A percentile compares a stretch with the other conserved stretches of the same genome.
phyloP scores from a whole-genome alignment of 768 basidiomycete genomes.

The Trametes meyenii region DNA sequence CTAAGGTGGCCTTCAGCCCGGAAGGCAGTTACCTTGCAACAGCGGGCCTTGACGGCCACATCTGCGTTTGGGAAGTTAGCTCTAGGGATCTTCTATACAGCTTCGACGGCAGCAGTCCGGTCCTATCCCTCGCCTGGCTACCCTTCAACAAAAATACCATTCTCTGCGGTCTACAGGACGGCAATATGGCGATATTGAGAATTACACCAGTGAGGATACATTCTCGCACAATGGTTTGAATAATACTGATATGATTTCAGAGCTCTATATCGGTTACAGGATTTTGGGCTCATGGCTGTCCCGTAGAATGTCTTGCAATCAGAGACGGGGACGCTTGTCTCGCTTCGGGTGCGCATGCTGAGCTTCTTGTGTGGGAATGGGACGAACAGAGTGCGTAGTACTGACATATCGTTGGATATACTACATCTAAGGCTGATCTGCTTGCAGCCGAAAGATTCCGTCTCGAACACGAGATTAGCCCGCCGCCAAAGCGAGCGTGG shows the following conservation, averaged over 20 bases:
- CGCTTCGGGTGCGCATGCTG: not conserved
- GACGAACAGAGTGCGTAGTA: not conserved
- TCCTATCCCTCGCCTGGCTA: not conserved
- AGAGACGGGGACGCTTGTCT: not conserved
- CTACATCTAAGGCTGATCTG: not conserved
- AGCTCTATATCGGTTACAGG: not conserved
- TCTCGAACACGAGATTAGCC: not conserved
- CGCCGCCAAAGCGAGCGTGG: not conserved
- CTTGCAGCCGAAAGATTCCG: not conserved
- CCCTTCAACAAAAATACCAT: not conserved
- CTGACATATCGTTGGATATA: not conserved
- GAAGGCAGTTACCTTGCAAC: not conserved
- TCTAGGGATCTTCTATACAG: not conserved
- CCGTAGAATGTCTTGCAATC: conserved; percentile 2
- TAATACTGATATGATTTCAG: not conserved
- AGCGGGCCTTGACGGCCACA: not conserved
- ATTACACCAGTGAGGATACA: not conserved
- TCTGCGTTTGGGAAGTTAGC: not conserved
- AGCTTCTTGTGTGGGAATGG: not conserved
- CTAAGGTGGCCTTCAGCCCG: not conserved
- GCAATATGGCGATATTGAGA: not conserved
- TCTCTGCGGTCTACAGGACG: not conserved
- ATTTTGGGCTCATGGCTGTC: not conserved
- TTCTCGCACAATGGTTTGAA: not conserved
- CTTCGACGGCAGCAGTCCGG: not conserved